Percentiles rank a stretch among this genome's conserved stretches.
Evolutionary conservation across 768 basidiomycete genomes (phyloP).

Genomic region (Chalciporus chontae): DNA sequence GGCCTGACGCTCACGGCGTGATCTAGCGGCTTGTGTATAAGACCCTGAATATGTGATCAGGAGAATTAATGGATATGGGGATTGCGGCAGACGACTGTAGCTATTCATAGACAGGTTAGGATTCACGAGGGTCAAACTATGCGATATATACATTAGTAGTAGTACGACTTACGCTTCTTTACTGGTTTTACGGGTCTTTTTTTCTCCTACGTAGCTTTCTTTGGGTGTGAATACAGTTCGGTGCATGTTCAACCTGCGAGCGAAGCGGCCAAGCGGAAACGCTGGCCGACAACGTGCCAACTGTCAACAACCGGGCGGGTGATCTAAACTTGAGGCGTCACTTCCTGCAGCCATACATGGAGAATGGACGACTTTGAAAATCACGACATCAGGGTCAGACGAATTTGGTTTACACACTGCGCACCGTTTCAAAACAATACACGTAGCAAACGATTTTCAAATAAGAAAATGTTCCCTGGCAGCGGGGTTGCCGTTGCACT

Average conservation of each 20-base stretch:
- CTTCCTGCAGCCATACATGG: conserved; percentile 9
- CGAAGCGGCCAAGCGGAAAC: not conserved
- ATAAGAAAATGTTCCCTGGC: conserved; percentile 12
- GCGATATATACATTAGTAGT: conserved; percentile 14
- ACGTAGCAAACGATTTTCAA: conserved; percentile 17
- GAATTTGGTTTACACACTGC: conserved; percentile 12
- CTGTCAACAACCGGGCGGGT: conserved; percentile 8
- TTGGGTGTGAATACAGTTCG: conserved; percentile 1
- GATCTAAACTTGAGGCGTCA: conserved; percentile 19
- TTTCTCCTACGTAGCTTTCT: conserved; percentile 1
- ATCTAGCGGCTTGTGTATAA: conserved; percentile 28
- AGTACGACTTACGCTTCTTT: conserved; percentile 10
- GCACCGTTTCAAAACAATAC: conserved; percentile 5
- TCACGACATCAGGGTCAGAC: conserved; percentile 7
- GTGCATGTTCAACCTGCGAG: not conserved
- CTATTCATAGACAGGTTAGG: conserved; percentile 21
- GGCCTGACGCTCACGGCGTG: conserved; percentile 18
- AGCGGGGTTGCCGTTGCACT: not conserved
- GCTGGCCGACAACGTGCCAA: conserved; percentile 18
- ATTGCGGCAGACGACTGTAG: conserved; percentile 4
- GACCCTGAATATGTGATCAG: conserved; percentile 25
- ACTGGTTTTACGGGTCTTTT: conserved; percentile 2
- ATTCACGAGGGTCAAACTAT: conserved; percentile 8
- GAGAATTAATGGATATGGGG: conserved; percentile 2
- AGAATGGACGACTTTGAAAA: conserved; percentile 9